phyloP scores from a whole-genome alignment of 2,329 filamentous ascomycete species.

The Knufia fluminis region DNA sequence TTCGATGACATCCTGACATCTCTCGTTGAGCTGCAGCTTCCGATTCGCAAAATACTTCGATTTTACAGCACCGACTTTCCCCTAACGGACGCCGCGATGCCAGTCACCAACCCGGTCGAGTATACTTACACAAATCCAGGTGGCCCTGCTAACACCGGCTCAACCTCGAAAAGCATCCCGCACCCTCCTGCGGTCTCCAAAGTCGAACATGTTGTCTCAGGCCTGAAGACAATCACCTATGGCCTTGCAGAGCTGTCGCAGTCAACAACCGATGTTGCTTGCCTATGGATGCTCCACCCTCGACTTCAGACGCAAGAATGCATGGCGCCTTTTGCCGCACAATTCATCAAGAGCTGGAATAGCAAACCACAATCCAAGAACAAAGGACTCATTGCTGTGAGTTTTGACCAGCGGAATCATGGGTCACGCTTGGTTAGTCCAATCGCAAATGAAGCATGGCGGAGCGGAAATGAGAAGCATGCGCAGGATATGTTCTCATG shows the following conservation, averaged over 20 bases:
- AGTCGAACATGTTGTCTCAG: slow-evolving; percentile 59
- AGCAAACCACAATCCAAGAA: slow-evolving; percentile 20
- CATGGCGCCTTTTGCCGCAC: slow-evolving; percentile 68
- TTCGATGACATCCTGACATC: neutral
- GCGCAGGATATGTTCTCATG: slow-evolving; percentile 81
- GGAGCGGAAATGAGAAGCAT: slow-evolving; percentile 66
- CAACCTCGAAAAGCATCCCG: slow-evolving; percentile 19
- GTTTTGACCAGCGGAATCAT: slow-evolving; percentile 92
- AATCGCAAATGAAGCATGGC: slow-evolving; percentile 68
- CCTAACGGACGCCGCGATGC: slow-evolving; percentile 5
- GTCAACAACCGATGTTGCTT: slow-evolving; percentile 51
- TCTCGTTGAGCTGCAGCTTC: neutral
- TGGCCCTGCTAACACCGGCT: slow-evolving; percentile 12
- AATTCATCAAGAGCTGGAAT: slow-evolving; percentile 61
- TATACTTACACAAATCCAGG: slow-evolving; percentile 18
- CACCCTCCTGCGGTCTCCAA: slow-evolving; percentile 19
- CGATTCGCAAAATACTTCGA: no score
- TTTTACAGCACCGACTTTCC: no score
- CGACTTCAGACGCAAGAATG: slow-evolving; percentile 59
- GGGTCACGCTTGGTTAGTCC: slow-evolving; percentile 61
- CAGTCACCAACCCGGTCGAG: slow-evolving; percentile 18
- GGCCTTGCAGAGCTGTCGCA: slow-evolving; percentile 65
- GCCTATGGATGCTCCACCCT: slow-evolving; percentile 87
- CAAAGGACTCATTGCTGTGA: slow-evolving; percentile 64
- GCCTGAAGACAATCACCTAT: slow-evolving; percentile 69